A percentile compares a stretch with the other conserved stretches of the same genome.
Conservation (phyloP, 2,329 filamentous ascomycete species). For the Ceratocystis eucalypticola region DNA sequence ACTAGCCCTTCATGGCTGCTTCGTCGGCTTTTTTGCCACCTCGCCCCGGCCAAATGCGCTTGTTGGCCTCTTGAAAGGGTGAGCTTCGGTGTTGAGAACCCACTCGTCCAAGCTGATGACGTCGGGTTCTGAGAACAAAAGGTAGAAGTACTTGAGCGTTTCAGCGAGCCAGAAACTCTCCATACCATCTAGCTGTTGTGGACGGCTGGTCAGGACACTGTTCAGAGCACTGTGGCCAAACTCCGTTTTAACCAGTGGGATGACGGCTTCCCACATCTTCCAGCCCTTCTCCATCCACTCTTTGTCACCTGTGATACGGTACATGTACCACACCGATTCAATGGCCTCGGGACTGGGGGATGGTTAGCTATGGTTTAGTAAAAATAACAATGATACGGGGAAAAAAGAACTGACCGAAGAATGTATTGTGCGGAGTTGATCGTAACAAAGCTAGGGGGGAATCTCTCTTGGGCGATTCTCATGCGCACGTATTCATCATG, state of each 20-base stretch:
- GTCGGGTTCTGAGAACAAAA: slow-evolving; percentile 58
- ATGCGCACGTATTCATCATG: slow-evolving; percentile 42
- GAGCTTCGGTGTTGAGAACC: slow-evolving; percentile 52
- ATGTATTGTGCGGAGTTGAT: slow-evolving; percentile 42
- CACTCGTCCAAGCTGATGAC: slow-evolving; percentile 55
- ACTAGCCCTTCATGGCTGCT: neutral
- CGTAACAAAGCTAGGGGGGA: slow-evolving; percentile 39
- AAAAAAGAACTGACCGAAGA: slow-evolving; percentile 37
- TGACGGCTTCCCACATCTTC: slow-evolving; percentile 67
- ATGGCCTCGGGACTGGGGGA: slow-evolving; percentile 63
- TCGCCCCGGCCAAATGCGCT: slow-evolving; percentile 20
- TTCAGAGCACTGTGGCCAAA: slow-evolving; percentile 57
- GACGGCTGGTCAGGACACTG: slow-evolving; percentile 40
- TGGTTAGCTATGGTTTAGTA: neutral
- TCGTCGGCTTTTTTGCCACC: slow-evolving; percentile 4
- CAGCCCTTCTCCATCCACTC: slow-evolving; percentile 70
- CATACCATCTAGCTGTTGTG: slow-evolving; percentile 48
- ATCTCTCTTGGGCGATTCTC: slow-evolving; percentile 31
- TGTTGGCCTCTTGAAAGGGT: slow-evolving; percentile 39
- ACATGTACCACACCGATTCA: slow-evolving; percentile 79
- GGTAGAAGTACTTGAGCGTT: slow-evolving; percentile 84
- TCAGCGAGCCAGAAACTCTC: slow-evolving; percentile 86
- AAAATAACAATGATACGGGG: neutral
- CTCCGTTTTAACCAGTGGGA: slow-evolving; percentile 50
- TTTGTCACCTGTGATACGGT: slow-evolving; percentile 71